Percentiles rank a stretch among this genome's conserved stretches.
Conservation (phyloP, 768 basidiomycete species). For the Fistulinella prunicolor region DNA sequence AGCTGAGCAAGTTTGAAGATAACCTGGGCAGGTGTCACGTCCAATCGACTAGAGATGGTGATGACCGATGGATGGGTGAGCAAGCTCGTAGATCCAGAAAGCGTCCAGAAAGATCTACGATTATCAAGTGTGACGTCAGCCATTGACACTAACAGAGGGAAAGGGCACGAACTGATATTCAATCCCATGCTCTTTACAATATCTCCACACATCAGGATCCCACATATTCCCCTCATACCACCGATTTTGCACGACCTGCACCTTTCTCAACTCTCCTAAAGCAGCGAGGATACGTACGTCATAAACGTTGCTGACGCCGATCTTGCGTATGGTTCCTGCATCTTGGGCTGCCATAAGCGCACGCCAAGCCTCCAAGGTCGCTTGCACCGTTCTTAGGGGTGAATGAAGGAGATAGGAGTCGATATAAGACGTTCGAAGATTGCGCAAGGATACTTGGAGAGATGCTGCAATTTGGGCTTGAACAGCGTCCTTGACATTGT, state of each 20-base stretch:
- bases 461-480: constrained; percentile 61
- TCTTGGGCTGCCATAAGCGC: constrained; percentile 60
- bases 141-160: background rate
- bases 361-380: constrained; percentile 70
- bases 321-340: constrained; percentile 57
- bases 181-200: constrained; percentile 60
- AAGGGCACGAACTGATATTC: constrained; percentile 62
- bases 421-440: constrained; percentile 69
- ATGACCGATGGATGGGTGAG: constrained; percentile 47
- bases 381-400: constrained; percentile 54
- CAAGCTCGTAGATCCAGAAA: constrained; percentile 70
- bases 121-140: background rate
- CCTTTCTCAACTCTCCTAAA: constrained; percentile 50
- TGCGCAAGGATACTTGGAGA: constrained; percentile 58
- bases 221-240: constrained; percentile 83
- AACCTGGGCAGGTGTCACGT: constrained; percentile 61
- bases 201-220: constrained; percentile 62
- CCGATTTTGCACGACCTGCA: constrained; percentile 78
- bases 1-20: constrained; percentile 68
- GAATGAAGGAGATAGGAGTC: constrained; percentile 82
- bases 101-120: constrained; percentile 80
- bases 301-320: constrained; percentile 80
- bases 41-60: constrained; percentile 42
- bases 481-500: constrained; percentile 52
- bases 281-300: constrained; percentile 54